phyloP scores from a whole-genome alignment of 345 rosid genomes.

The Pugionium dolabratum region DNA sequence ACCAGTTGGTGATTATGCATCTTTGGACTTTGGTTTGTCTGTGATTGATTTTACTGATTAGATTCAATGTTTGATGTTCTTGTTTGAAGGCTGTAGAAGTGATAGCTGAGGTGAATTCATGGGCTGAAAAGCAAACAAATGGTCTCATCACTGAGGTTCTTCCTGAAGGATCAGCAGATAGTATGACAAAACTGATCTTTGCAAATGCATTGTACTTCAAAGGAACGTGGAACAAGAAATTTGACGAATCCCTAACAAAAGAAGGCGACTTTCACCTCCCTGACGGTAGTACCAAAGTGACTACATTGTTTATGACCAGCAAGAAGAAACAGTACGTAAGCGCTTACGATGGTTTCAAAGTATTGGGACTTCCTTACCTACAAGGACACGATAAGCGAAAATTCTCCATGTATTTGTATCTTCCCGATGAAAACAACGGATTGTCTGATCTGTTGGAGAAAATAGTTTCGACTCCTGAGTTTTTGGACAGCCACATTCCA shows the following conservation, averaged over 20 bases:
- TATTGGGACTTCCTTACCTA: conserved; percentile 68
- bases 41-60: conserved; percentile 15
- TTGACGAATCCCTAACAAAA: conserved; percentile 53
- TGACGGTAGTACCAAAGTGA: conserved; percentile 50
- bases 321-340: conserved; percentile 53
- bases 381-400: conserved; percentile 65
- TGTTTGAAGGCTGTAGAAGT: conserved; percentile 54
- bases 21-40: background rate
- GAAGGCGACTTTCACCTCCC: conserved; percentile 67
- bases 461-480: conserved; percentile 48
- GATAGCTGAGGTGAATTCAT: conserved; percentile 57
- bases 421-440: conserved; percentile 66
- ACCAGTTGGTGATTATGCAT: background rate
- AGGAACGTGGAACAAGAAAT: conserved; percentile 74
- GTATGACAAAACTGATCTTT: conserved; percentile 56
- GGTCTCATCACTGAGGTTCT: conserved; percentile 80
- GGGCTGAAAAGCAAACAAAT: conserved; percentile 72
- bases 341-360: conserved; percentile 66
- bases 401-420: conserved; percentile 77
- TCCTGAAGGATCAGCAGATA: conserved; percentile 61
- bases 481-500: conserved; percentile 57
- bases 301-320: conserved; percentile 77
- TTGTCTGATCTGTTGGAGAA: conserved; percentile 53
- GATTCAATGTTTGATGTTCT: background rate
- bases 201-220: conserved; percentile 85